Evolutionary conservation across 257 asterid species (phyloP).

Genomic region (Schizonepeta tenuifolia): DNA sequence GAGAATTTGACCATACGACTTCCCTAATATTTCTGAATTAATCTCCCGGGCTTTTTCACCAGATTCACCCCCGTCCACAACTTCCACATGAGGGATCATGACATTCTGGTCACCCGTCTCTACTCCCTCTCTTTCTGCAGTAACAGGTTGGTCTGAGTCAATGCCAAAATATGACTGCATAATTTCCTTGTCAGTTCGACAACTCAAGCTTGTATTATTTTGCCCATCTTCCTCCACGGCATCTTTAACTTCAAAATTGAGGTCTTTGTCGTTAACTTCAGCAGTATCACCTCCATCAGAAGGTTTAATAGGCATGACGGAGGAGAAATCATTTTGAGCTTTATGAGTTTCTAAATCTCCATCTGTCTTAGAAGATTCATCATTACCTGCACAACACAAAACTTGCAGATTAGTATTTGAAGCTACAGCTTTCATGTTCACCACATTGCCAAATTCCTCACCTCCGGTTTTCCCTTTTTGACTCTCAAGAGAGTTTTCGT

Average conservation of each 20-base stretch:
- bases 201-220: slow-evolving; percentile 20
- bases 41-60: slow-evolving; percentile 34
- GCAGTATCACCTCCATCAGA: slow-evolving; percentile 36
- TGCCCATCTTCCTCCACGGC: slow-evolving; percentile 26
- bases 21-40: slow-evolving; percentile 31
- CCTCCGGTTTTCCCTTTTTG: slow-evolving; percentile 46
- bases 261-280: slow-evolving; percentile 30
- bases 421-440: slow-evolving; percentile 43
- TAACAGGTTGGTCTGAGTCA: slow-evolving; percentile 29
- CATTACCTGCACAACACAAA: slow-evolving; percentile 34
- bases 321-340: slow-evolving; percentile 28
- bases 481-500: slow-evolving; percentile 36
- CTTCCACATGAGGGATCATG: slow-evolving; percentile 34
- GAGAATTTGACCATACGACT: slow-evolving; percentile 34
- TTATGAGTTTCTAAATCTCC: slow-evolving; percentile 33
- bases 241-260: slow-evolving; percentile 31
- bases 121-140: slow-evolving; percentile 23
- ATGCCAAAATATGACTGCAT: slow-evolving; percentile 35
- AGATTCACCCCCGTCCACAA: slow-evolving; percentile 40
- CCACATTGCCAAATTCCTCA: slow-evolving; percentile 47
- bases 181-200: slow-evolving; percentile 31
- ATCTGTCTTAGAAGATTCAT: slow-evolving; percentile 35
- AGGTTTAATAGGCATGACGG: slow-evolving; percentile 31
- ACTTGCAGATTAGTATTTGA: slow-evolving; percentile 33
- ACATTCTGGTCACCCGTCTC: slow-evolving; percentile 33